phyloP scores from a whole-genome alignment of 768 basidiomycete species.

The Calocybe indica region DNA sequence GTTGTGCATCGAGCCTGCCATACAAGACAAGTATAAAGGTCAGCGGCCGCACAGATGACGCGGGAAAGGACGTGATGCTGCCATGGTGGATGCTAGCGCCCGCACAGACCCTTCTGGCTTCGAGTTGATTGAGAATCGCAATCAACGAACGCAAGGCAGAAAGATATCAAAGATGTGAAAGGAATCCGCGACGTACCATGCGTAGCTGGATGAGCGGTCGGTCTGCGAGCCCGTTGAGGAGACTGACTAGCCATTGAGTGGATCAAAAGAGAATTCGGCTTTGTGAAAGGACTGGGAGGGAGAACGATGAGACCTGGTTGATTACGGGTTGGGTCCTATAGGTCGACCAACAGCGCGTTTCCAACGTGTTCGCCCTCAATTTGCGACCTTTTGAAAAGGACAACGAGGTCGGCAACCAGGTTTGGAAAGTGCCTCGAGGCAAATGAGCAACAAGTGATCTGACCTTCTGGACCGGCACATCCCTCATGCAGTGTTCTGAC shows the following conservation, averaged over 20 bases:
- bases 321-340: slow-evolving; percentile 18
- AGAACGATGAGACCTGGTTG: slow-evolving; percentile 17
- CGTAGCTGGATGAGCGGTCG: slow-evolving; percentile 26
- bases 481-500: too few species aligned
- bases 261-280: slow-evolving; percentile 13
- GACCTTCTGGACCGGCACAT: too few species aligned
- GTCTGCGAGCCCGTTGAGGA: slow-evolving; percentile 52
- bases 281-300: slow-evolving; percentile 14
- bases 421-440: slow-evolving; percentile 47
- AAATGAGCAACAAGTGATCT: slow-evolving; percentile 4
- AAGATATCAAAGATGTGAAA: neutral
- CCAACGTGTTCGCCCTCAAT: slow-evolving; percentile 56
- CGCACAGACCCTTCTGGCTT: neutral
- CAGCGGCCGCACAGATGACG: slow-evolving; percentile 1
- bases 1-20: slow-evolving; percentile 34
- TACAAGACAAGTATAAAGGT: slow-evolving; percentile 9
- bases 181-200: neutral
- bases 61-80: slow-evolving; percentile 5
- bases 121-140: too few species aligned
- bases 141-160: too few species aligned
- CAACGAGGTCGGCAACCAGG: slow-evolving; percentile 55
- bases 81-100: neutral
- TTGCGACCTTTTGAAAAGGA: slow-evolving; percentile 27
- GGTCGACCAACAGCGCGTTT: slow-evolving; percentile 46
- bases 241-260: slow-evolving; percentile 52